Evolutionary conservation across 257 asterid species (phyloP).

Genomic region (Solanum rostratum): DNA sequence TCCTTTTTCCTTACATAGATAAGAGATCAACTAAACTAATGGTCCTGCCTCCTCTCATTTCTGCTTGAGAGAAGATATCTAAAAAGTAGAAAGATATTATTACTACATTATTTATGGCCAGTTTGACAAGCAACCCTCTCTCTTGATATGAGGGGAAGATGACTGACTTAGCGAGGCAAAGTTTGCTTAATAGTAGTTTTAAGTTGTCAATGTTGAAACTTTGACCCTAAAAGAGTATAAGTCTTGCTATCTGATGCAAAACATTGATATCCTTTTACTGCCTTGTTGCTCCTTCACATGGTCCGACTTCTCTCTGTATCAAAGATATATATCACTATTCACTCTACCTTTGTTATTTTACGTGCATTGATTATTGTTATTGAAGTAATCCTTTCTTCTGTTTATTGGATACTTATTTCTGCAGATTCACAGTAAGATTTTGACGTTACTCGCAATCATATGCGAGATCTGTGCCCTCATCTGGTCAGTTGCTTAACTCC

Average conservation of each 20-base stretch:
- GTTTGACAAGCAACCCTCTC: neutral
- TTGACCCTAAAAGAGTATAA: neutral
- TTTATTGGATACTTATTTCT: neutral
- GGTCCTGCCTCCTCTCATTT: neutral
- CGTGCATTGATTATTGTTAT: neutral
- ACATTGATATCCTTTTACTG: neutral
- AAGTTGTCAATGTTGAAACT: neutral
- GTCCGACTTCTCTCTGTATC: neutral
- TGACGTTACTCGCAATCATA: conserved; percentile 69
- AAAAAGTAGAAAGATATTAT: neutral
- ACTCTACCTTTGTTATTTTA: neutral
- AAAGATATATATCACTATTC: neutral
- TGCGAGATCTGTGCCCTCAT: conserved; percentile 81
- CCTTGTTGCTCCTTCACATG: neutral
- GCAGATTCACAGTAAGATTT: conserved; percentile 91
- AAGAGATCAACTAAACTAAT: neutral
- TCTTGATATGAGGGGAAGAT: neutral
- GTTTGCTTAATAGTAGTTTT: neutral
- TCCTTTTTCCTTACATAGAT: neutral
- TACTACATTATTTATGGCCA: neutral
- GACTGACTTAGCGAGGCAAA: neutral
- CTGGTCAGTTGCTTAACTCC: conserved; percentile 50
- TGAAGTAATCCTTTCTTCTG: neutral
- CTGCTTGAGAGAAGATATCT: neutral
- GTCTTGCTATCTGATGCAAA: neutral